A percentile compares a stretch with the other conserved stretches of the same genome.
Evolutionary conservation across 192 early-diverging fungal genomes (phyloP).

Genomic region (Podila epicladia): DNA sequence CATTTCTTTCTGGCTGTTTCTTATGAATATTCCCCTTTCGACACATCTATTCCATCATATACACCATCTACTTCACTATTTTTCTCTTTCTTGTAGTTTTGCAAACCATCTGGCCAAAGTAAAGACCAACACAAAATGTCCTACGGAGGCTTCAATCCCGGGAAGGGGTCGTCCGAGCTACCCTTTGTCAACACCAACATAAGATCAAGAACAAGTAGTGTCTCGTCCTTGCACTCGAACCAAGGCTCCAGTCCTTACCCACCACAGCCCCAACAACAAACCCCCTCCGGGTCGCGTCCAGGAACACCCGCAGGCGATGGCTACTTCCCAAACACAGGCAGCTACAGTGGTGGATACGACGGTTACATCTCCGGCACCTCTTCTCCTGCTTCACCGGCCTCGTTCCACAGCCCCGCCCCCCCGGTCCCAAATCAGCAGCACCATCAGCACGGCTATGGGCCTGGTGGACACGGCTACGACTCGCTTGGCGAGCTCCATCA

Average conservation of each 20-base stretch:
- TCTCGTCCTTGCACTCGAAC: conserved; percentile 40
- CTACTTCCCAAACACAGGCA: conserved; percentile 8
- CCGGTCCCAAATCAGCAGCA: conserved; percentile 19
- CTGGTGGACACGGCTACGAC: conserved; percentile 2
- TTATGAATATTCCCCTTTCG: not conserved
- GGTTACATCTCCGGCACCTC: conserved; percentile 22
- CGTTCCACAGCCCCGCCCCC: conserved; percentile 20
- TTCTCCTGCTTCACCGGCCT: conserved; percentile 8
- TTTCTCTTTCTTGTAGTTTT: not conserved
- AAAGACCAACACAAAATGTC: conserved; percentile 14
- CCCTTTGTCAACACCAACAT: conserved; percentile 25
- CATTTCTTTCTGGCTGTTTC: not conserved
- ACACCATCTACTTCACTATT: not conserved
- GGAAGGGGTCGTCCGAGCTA: conserved; percentile 30
- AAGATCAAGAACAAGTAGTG: conserved; percentile 34
- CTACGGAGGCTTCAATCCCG: conserved; percentile 41
- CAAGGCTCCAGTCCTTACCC: conserved; percentile 2
- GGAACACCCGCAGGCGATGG: conserved; percentile 26
- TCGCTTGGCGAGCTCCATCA: not conserved
- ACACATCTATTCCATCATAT: not conserved
- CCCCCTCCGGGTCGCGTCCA: conserved; percentile 17
- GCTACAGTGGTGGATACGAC: conserved; percentile 25
- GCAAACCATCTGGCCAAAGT: not conserved
- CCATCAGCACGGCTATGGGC: conserved; percentile 10
- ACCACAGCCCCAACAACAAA: conserved; percentile 15